Evolutionary conservation across 371 early-diverging fungal genomes (phyloP).

Genomic region (Syncephalis fuscata): DNA sequence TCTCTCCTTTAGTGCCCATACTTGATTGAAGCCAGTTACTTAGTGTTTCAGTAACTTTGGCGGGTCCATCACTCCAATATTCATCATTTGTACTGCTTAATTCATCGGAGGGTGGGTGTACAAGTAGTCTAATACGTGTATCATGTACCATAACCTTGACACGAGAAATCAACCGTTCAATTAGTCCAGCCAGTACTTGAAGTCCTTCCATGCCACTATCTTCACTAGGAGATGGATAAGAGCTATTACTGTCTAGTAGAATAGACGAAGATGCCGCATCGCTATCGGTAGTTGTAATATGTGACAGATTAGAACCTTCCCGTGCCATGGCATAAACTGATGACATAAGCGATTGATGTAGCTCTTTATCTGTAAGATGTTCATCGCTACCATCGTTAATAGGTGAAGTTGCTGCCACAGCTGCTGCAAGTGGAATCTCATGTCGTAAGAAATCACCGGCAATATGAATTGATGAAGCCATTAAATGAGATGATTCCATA

Average conservation of each 20-base stretch:
- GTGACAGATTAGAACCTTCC: no score
- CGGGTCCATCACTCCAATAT: no score
- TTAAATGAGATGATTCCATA: slow-evolving; percentile 23
- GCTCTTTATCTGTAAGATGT: slow-evolving; percentile 28
- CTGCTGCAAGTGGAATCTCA: slow-evolving; percentile 18
- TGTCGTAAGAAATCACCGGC: slow-evolving; percentile 71
- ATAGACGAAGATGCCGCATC: slow-evolving; percentile 7
- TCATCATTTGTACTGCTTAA: no score
- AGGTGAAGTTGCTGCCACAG: no score
- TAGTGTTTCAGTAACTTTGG: no score
- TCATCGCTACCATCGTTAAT: no score
- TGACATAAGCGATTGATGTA: slow-evolving; percentile 33
- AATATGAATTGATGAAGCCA: slow-evolving; percentile 72
- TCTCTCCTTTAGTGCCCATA: no score
- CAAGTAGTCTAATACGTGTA: slow-evolving; percentile 8
- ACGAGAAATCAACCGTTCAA: slow-evolving; percentile 49
- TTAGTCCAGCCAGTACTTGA: slow-evolving; percentile 41
- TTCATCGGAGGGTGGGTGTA: no score
- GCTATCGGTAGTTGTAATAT: neutral
- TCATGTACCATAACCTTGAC: slow-evolving; percentile 33
- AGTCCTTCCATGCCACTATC: slow-evolving; percentile 34
- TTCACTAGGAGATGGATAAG: neutral
- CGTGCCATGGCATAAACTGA: slow-evolving; percentile 18
- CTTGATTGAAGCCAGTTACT: no score
- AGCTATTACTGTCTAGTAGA: slow-evolving; percentile 2